Base-by-base conservation (phyloP, 768 basidiomycete genomes). In the Wakefieldia striispora region DNA sequence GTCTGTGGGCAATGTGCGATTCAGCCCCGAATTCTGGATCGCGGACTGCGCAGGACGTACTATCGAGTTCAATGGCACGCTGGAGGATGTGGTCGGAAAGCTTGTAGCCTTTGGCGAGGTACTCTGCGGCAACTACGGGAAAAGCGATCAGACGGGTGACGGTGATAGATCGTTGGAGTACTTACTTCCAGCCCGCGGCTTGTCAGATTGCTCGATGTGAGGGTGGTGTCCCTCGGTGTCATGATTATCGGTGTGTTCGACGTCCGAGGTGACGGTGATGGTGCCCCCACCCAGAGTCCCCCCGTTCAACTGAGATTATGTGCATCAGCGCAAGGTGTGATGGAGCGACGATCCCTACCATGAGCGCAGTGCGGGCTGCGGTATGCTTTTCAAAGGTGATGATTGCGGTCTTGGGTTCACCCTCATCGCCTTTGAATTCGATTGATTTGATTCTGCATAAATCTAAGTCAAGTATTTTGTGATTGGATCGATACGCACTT, bases 61-160 rank as follows among this genome's bases (percentile, higher is more conserved):
- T 70, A 63, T 91, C 88, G n/a, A 89, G 72, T 31, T 91, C 87
- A 57, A 92, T 91, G 40, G 91, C 87, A 42, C 79, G 79, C 57
- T 87, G 76, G 40, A 98, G 75, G 57, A 94, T 79, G 41, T 75
- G 63, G 63, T 98, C 95, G 16, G 84, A 82, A 23, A 98, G 78
- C 43, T 62, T 61, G 71, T 98, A 97, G 2, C 95, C 97, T 62
- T 81, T 83, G 2, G 95, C 92, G 39, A 99, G 80, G 68, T 95
- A 92, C 67, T 97, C 95, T 24, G 95, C 95, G 23, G 89, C 88
- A 61, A 97, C 91, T 83, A 63, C 53, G 49, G 53, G 24, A 3
- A 36, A 4, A 14, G 31, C 21, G 35, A 17, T 60, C 17, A 48
- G 33, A 49, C 31, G 17, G 21, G 43, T 27, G 3, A 9, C 13